These are phyloP conservation scores for Shiraia bambusicola DNA, from an alignment of 2,329 filamentous ascomycete genomes.

Conservation along the genomic window DNA sequence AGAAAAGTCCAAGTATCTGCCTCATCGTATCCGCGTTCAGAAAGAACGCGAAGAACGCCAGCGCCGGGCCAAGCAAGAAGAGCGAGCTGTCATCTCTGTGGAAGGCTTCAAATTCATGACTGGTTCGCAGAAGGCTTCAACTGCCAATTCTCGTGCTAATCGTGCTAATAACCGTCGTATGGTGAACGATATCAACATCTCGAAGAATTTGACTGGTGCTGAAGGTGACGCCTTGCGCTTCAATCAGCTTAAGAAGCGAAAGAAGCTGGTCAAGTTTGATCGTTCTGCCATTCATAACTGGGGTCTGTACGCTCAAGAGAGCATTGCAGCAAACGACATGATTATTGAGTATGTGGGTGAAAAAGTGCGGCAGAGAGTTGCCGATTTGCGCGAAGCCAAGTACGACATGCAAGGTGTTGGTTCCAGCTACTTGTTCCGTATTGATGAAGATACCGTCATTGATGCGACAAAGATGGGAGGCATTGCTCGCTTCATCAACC, in stretches of 20 bases:
- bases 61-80: slow-evolving; percentile 68
- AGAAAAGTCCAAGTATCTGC: slow-evolving; percentile 97
- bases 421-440: slow-evolving; percentile 95
- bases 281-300: slow-evolving; percentile 98
- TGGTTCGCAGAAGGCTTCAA: slow-evolving; percentile 77
- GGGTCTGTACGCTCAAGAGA: slow-evolving; percentile 97
- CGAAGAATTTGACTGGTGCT: slow-evolving; percentile 69
- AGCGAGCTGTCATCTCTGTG: slow-evolving; percentile 31
- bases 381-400: slow-evolving; percentile 88
- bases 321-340: slow-evolving; percentile 97
- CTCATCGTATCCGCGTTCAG: slow-evolving; percentile 95
- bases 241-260: slow-evolving; percentile 98
- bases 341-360: slow-evolving; percentile 99
- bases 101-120: slow-evolving; percentile 58
- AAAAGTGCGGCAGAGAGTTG: slow-evolving; percentile 93
- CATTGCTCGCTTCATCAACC: slow-evolving; percentile 97
- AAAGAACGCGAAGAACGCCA: slow-evolving; percentile 90
- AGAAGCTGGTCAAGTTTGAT: slow-evolving; percentile 98
- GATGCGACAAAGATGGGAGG: slow-evolving; percentile 98
- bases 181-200: slow-evolving; percentile 91
- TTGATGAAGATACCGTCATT: slow-evolving; percentile 95
- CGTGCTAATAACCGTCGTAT: slow-evolving; percentile 94
- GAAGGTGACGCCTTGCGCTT: slow-evolving; percentile 93
- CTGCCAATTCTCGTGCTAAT: slow-evolving; percentile 88
- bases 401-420: slow-evolving; percentile 97